A percentile compares a stretch with the other conserved stretches of the same genome.
Conservation (phyloP, 192 early-diverging fungal genomes). For the Coemansia sp. region DNA sequence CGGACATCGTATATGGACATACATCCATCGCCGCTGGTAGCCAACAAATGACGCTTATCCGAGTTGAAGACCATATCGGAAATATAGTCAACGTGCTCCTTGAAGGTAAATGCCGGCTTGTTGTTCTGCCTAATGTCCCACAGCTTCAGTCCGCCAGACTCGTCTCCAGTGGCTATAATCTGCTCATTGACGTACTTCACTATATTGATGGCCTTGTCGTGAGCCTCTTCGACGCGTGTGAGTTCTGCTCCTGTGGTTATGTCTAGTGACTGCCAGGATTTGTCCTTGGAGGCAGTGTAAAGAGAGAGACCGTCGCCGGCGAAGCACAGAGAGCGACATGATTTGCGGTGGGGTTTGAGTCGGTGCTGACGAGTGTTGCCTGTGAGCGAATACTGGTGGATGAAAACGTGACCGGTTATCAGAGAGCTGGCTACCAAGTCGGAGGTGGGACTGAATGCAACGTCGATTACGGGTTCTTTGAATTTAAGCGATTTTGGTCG, state of each 20-base stretch:
- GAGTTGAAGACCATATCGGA: conserved; percentile 76
- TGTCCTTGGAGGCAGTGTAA: conserved; percentile 84
- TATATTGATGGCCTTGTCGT: conserved; percentile 78
- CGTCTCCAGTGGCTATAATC: conserved; percentile 90
- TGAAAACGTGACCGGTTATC: conserved; percentile 52
- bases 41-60: conserved; percentile 76
- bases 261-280: conserved; percentile 78
- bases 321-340: conserved; percentile 83
- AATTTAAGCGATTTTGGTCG: conserved; percentile 52
- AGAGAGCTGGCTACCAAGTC: conserved; percentile 52
- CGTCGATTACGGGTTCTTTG: conserved; percentile 53
- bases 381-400: conserved; percentile 40
- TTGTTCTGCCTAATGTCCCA: conserved; percentile 88
- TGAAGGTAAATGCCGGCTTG: conserved; percentile 73
- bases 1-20: conserved; percentile 90
- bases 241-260: conserved; percentile 70
- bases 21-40: conserved; percentile 85
- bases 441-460: conserved; percentile 41
- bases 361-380: conserved; percentile 46
- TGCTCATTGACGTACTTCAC: conserved; percentile 70
- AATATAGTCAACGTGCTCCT: conserved; percentile 91
- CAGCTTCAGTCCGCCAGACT: conserved; percentile 79
- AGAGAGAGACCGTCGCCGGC: conserved; percentile 63
- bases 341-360: conserved; percentile 69
- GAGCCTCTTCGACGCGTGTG: conserved; percentile 73